A percentile compares a stretch with the other conserved stretches of the same genome.
Evolutionary conservation across 2,329 filamentous ascomycete genomes (phyloP).

Genomic region (Alternaria infectoria): DNA sequence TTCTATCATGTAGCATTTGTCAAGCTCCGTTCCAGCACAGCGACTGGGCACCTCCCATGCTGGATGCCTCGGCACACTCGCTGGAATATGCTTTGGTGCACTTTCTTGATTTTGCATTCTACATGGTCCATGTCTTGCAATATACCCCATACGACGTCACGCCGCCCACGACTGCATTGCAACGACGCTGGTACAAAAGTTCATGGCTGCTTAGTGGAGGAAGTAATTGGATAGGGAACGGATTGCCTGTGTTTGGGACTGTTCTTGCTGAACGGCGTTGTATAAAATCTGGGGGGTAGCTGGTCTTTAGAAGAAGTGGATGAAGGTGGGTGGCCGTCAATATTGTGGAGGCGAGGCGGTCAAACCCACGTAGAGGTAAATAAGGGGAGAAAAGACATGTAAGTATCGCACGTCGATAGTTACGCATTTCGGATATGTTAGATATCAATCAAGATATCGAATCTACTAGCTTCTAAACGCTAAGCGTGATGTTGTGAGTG

Average conservation of each 20-base stretch:
- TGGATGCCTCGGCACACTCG: constrained; percentile 23
- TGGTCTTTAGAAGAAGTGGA: neutral
- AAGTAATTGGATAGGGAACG: constrained; percentile 7
- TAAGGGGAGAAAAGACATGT: constrained; percentile 8
- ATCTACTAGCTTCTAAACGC: neutral
- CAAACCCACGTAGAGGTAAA: neutral
- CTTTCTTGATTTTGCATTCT: constrained; percentile 2
- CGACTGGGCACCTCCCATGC: neutral
- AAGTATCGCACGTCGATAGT: constrained; percentile 10
- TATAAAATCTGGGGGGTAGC: neutral
- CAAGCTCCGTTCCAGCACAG: constrained; percentile 16
- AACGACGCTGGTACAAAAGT: constrained; percentile 18
- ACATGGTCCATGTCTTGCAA: constrained; percentile 18
- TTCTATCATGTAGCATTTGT: neutral
- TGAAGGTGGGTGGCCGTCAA: neutral
- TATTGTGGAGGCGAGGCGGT: neutral
- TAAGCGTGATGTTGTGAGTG: neutral
- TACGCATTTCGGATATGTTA: constrained; percentile 24
- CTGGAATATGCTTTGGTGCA: constrained; percentile 7
- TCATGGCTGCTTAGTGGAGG: constrained; percentile 20
- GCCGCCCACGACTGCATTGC: constrained; percentile 33
- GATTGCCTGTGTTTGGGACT: constrained; percentile 1
- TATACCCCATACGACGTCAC: constrained; percentile 37
- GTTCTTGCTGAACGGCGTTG: constrained; percentile 3
- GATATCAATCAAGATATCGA: constrained; percentile 6